Evolutionary conservation across 495 filamentous ascomycete species (phyloP), one percentile per base, ranked within the genome.

Genomic region (Rhypophila decipiens): DNA sequence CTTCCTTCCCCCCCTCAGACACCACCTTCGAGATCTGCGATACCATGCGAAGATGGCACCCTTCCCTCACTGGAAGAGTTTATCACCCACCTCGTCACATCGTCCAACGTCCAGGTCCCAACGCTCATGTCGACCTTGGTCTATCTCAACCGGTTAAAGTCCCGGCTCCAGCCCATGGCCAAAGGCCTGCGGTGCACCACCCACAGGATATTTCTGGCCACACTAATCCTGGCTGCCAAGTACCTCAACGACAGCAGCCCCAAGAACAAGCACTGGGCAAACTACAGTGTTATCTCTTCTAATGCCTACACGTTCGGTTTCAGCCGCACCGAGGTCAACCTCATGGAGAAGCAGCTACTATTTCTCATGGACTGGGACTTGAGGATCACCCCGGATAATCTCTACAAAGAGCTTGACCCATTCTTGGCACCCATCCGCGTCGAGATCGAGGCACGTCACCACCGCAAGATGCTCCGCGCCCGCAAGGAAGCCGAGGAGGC

Each of bases 221-320:
- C 88, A 4, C 79, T 96, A 49, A 95, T 96, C 59, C 78, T 95
- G 39, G 80, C 89, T 2, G 95, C 93, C 45, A 98, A 98, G 75
- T 98, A 96, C 66, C 76, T 97, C 31, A 95, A 98, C 67, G 93
- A 98, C 68, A 95, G 90, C 40, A 95, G 89, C 21, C 93, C 94
- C 42, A 97, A 97, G 84, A 98, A 98, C 79, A 97, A 96, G 81
- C 93, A 98, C 74, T 98, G 93, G 93, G 90, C 93, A 22, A 82
- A 78, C 49, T 98, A 97, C 74, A 91, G 86, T 42, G 82, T 93
- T 47, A 79, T 83, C 55, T 50, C 49, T 34, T 58, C 51, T 17
- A 84, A 83, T 39, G 85, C 70, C 61, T 85, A 87, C 39, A 79
- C 72, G 46, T 98, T 97, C 64, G 86, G 90, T 51, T 98, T 97